Base-by-base conservation (phyloP, 805 yeast species). In the Ogataea parapolymorpha region DNA sequence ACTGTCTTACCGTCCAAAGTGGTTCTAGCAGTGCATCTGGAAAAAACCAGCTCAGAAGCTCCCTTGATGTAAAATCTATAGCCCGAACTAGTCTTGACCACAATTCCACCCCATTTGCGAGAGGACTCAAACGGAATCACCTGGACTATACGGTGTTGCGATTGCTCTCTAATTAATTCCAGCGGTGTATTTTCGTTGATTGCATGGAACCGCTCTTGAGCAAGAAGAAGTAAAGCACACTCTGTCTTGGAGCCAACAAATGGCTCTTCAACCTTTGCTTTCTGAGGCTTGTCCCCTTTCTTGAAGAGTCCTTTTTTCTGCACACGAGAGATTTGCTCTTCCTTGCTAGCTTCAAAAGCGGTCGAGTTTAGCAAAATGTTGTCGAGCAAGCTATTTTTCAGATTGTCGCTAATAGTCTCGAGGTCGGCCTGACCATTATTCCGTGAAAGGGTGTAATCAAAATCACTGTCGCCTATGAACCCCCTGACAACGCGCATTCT, bases 191-290 rank as follows among this genome's bases (percentile, higher is more conserved):
- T 65, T 14, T 65, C 51, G 13, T 66, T 58, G 27, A 69, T 67
- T 44, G 75, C 60, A 18, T 72, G 72, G 45, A 88, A 70, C 32
- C 73, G 69, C 32, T 74, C 70, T 30, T 74, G 70, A 2, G 93
- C 91, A 46, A 88, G 67, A 11, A 79, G 68, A 28, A 93, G 70
- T 42, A 93, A 63, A 0, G 99, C 97, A 25, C 90, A 80, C 63
- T 93, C 99, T 3, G 99, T 95, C 62, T 93, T 93, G 43, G 95
- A 86, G 6, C 99, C 99, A 35, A 89, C 68, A 55, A 75, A 89
- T 2, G 81, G 80, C 47, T 85, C 93, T 17, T 40, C 43, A 3
- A 24, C 26, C n/a, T 25, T 42, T 3, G 37, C 26, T 10, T 26
- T 24, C 23, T 10, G 10, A 11, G 48, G 42, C 13, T 14, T 14